Conservation (phyloP, 164 flowering plant genomes). For the Chloranthus sessilifolius region DNA sequence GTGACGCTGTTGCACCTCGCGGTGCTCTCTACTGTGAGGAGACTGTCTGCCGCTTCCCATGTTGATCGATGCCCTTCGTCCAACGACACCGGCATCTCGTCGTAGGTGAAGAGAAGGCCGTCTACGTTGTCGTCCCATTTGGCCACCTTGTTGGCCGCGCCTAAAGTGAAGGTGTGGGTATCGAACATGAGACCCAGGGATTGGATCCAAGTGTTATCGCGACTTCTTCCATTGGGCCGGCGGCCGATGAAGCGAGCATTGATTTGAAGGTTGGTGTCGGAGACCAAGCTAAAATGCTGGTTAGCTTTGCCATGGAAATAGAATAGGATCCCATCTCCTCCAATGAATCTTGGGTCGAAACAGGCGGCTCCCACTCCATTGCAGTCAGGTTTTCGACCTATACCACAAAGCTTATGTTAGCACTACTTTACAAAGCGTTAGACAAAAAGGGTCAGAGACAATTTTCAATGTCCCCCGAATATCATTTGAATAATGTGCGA, state of each 20-base stretch:
- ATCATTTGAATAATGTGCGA: background rate
- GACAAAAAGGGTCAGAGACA: background rate
- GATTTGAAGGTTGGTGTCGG: conserved; percentile 34
- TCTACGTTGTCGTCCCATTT: conserved; percentile 28
- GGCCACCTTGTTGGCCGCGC: conserved; percentile 25
- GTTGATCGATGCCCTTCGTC: conserved; percentile 13
- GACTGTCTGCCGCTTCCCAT: conserved; percentile 20
- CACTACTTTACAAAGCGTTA: background rate
- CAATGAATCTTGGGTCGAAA: conserved; percentile 37
- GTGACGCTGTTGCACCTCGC: conserved; percentile 13
- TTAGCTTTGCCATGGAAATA: conserved; percentile 38
- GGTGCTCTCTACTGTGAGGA: conserved; percentile 15
- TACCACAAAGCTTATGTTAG: background rate
- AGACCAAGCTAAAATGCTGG: conserved; percentile 29
- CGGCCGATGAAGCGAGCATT: conserved; percentile 39
- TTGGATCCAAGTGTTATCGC: conserved; percentile 45
- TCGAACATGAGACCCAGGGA: conserved; percentile 29
- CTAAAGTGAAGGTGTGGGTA: conserved; percentile 23
- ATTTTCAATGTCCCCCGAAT: background rate
- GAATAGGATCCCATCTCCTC: conserved; percentile 36
- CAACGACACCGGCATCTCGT: conserved; percentile 12
- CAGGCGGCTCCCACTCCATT: conserved; percentile 34
- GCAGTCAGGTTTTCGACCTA: conserved; percentile 33
- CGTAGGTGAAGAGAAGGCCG: conserved; percentile 23
- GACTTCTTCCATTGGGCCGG: conserved; percentile 27